Conservation (phyloP, 1,284 basidiomycete genomes). For the Ceratobasidium sp. region DNA sequence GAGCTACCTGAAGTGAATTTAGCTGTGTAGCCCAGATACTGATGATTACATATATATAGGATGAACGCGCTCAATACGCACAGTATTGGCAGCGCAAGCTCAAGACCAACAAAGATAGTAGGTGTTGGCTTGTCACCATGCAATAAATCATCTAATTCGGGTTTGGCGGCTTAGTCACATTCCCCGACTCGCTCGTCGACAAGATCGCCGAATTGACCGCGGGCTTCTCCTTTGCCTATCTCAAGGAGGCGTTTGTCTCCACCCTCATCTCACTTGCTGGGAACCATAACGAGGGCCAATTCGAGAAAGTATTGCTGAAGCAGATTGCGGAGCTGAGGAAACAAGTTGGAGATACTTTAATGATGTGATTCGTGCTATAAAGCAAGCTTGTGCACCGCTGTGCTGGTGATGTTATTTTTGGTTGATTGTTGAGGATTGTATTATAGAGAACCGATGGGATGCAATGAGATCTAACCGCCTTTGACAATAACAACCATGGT, state of each 20-base stretch:
- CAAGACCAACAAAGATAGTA: constrained; percentile 62
- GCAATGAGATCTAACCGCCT: not conserved
- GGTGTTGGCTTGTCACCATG: not conserved
- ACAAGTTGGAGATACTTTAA: constrained; percentile 61
- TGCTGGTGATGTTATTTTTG: not conserved
- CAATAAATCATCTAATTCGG: not conserved
- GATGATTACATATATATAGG: constrained; percentile 48
- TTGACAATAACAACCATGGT: not conserved
- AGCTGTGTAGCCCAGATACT: not conserved
- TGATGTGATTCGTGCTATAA: too few relatives aligned
- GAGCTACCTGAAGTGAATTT: not conserved
- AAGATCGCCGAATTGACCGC: constrained; percentile 72
- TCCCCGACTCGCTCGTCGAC: constrained; percentile 72
- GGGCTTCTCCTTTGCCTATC: constrained; percentile 82
- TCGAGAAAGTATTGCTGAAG: constrained; percentile 64
- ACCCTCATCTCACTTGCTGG: constrained; percentile 69
- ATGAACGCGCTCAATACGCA: constrained; percentile 74
- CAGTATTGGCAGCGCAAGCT: constrained; percentile 85
- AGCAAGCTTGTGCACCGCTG: not conserved
- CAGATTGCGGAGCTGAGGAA: constrained; percentile 73
- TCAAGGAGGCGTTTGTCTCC: constrained; percentile 84
- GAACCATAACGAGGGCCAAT: constrained; percentile 63
- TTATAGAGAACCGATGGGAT: not conserved
- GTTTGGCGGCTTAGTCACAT: constrained; percentile 62
- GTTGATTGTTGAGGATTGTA: not conserved